A percentile compares a stretch with the other conserved stretches of the same genome.
Evolutionary conservation across 2,329 filamentous ascomycete species (phyloP).

Genomic region (Phyllosticta citriasiana): DNA sequence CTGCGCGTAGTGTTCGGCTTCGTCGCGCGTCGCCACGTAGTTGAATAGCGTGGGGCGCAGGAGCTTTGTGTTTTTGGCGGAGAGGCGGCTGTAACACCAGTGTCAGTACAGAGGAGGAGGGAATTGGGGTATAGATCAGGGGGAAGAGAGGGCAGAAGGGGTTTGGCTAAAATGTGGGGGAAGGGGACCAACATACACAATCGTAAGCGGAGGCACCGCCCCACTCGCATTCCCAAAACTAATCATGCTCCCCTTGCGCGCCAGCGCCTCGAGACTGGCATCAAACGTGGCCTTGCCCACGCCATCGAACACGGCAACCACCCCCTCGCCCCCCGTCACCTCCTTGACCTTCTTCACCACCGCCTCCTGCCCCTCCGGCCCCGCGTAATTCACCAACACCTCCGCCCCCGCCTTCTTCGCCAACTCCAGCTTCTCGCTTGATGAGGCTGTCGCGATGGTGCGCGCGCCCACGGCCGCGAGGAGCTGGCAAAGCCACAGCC

Average conservation of each 20-base stretch:
- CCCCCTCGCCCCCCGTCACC: conserved; percentile 63
- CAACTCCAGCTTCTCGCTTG: conserved; percentile 59
- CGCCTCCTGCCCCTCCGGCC: conserved; percentile 34
- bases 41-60: conserved; percentile 63
- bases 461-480: conserved; percentile 62
- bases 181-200: conserved; percentile 46
- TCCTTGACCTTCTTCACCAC: conserved; percentile 52
- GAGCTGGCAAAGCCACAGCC: conserved; percentile 62
- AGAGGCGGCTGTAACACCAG: conserved; percentile 35
- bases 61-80: conserved; percentile 67
- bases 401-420: conserved; percentile 63
- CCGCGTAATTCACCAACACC: conserved; percentile 58
- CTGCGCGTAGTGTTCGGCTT: conserved; percentile 57
- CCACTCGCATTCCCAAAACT: conserved; percentile 78
- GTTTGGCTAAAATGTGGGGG: too few relatives aligned
- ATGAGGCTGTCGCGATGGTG: conserved; percentile 70
- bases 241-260: conserved; percentile 65
- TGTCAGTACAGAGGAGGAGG: neutral
- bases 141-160: neutral
- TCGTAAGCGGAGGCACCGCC: conserved; percentile 58
- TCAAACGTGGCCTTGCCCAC: conserved; percentile 83
- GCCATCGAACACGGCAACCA: conserved; percentile 72
- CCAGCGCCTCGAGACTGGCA: conserved; percentile 60
- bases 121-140: neutral
- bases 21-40: conserved; percentile 60